These are phyloP conservation scores for Leishmania aethiopica DNA, from an alignment of 208 protist genomes.

Conservation along the genomic window DNA sequence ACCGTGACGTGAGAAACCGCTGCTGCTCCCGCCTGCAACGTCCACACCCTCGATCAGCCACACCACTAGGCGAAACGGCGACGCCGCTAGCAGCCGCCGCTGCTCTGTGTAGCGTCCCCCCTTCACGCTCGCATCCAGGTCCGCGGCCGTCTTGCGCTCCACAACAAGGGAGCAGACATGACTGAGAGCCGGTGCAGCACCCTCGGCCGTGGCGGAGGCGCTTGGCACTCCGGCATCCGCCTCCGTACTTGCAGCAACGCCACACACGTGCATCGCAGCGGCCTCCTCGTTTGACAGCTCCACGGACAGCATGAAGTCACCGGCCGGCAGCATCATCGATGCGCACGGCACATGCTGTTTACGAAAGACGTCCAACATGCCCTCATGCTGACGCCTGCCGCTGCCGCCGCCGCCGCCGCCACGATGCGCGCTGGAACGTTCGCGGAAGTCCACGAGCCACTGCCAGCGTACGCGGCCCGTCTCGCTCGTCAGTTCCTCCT, in stretches of 20 bases:
- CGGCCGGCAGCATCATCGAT: conserved; percentile 61
- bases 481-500: conserved; percentile 15
- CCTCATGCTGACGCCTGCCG: conserved; percentile 34
- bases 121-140: conserved; percentile 75
- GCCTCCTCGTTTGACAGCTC: conserved; percentile 18
- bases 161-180: conserved; percentile 64
- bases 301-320: conserved; percentile 71
- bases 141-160: conserved; percentile 80
- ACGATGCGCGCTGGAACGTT: conserved; percentile 42
- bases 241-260: background rate
- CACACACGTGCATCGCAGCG: background rate
- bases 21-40: conserved; percentile 4
- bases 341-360: conserved; percentile 41
- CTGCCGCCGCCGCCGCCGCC: conserved; percentile 5
- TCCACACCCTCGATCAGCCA: conserved; percentile 76
- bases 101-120: conserved; percentile 70
- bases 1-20: background rate
- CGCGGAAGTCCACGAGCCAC: conserved; percentile 77
- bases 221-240: background rate
- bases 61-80: conserved; percentile 58
- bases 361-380: conserved; percentile 45
- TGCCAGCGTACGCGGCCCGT: conserved; percentile 33
- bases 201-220: background rate
- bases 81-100: conserved; percentile 54
- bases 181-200: background rate